phyloP scores from a whole-genome alignment of 306 rosid species.

The Begonia fuchsioides region DNA sequence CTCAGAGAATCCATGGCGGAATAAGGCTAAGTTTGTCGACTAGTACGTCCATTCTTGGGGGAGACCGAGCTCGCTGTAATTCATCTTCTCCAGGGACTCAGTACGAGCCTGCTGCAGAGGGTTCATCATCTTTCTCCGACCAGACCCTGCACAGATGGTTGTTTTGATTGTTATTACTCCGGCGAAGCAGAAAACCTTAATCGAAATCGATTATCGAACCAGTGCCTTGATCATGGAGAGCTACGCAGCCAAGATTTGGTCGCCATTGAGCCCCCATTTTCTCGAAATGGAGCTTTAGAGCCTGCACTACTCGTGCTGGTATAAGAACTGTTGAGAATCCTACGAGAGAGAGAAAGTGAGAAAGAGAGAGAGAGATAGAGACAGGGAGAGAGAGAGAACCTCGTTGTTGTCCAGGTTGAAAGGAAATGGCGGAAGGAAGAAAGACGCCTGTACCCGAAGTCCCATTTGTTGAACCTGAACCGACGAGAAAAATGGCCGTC shows the following conservation, averaged over 20 bases:
- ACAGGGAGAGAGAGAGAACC: conserved; percentile 9
- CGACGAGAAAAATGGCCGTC: conserved; percentile 27
- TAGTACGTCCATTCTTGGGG: conserved; percentile 90
- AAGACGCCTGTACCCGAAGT: conserved; percentile 76
- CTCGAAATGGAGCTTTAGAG: conserved; percentile 68
- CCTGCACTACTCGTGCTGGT: conserved; percentile 87
- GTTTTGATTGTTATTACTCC: background rate
- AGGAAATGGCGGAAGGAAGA: conserved; percentile 28
- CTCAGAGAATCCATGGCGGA: too few species aligned
- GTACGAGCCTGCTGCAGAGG: conserved; percentile 24
- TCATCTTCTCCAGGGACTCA: conserved; percentile 12
- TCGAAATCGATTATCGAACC: background rate
- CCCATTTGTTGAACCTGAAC: conserved; percentile 19
- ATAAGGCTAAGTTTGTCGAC: too few species aligned
- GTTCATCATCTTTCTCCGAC: conserved; percentile 20
- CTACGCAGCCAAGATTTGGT: conserved; percentile 22
- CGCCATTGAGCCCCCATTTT: conserved; percentile 37
- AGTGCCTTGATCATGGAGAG: conserved; percentile 35
- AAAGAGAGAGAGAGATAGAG: background rate
- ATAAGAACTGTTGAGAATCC: conserved; percentile 58
- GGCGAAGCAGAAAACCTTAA: too few species aligned
- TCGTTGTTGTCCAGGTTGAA: conserved; percentile 19
- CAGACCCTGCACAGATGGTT: background rate
- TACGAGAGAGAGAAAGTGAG: conserved; percentile 3
- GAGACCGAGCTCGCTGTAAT: conserved; percentile 31